phyloP scores from a whole-genome alignment of 1,284 basidiomycete genomes.

The Cryptococcus amylolentus region DNA sequence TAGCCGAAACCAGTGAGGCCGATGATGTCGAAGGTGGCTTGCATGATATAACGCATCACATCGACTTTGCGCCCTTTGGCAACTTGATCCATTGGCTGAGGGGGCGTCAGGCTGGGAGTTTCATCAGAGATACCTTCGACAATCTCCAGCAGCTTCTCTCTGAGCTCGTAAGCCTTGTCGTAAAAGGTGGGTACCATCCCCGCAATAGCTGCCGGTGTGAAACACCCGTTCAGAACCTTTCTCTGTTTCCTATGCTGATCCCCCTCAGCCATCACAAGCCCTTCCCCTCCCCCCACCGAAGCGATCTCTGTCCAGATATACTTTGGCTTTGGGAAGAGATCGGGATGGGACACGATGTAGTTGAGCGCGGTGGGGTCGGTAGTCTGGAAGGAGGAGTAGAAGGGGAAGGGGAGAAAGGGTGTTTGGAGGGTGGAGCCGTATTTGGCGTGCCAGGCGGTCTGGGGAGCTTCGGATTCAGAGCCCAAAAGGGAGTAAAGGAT shows the following conservation, averaged over 20 bases:
- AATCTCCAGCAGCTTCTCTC: constrained; percentile 29
- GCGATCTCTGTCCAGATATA: constrained; percentile 59
- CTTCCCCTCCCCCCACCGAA: constrained; percentile 41
- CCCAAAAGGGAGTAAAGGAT: constrained; percentile 15
- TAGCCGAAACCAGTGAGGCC: constrained; percentile 70
- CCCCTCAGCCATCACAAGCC: constrained; percentile 45
- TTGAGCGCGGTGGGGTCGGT: constrained; percentile 60
- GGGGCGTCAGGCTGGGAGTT: constrained; percentile 16
- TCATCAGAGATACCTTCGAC: constrained; percentile 17
- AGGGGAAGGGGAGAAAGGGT: constrained; percentile 10
- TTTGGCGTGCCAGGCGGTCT: constrained; percentile 18
- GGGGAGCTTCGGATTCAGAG: constrained; percentile 10
- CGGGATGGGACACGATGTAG: constrained; percentile 59
- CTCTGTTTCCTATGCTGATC: constrained; percentile 55
- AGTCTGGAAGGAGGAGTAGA: constrained; percentile 54
- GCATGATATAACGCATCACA: constrained; percentile 60
- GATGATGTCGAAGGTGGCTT: constrained; percentile 67
- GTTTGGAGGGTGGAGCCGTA: constrained; percentile 26
- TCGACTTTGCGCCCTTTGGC: constrained; percentile 52
- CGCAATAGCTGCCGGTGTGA: constrained; percentile 40
- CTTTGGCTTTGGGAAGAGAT: constrained; percentile 65
- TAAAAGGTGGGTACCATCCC: constrained; percentile 57
- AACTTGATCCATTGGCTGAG: constrained; percentile 16
- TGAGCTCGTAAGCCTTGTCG: constrained; percentile 59
- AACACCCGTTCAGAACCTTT: constrained; percentile 49